Evolutionary conservation across 257 asterid species (phyloP), one percentile per base, ranked within the genome.

Genomic region (Scutellaria baicalensis): DNA sequence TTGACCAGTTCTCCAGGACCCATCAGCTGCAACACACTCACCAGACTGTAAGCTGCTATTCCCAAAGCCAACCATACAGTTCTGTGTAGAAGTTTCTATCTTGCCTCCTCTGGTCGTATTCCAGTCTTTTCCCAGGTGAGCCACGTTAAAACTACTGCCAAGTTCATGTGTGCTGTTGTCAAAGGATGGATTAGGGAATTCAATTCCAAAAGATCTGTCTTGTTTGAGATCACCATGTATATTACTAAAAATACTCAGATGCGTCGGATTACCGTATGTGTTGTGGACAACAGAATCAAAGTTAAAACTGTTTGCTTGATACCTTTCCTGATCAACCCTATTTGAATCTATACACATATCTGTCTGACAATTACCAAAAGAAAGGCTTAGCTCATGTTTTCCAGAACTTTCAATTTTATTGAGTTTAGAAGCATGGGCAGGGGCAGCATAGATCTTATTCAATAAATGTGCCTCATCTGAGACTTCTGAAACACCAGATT

Each of bases 331-430:
- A 43, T 74, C 73, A 73, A 69, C 74, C 59, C 55, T 75, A 62
- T 74, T 76, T 49, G 84, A 70, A 70, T 81, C 77, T 36, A 75
- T 63, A 73, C 69, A 51, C 64, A 60, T 56, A 59, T 76, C 82
- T 33, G 66, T 70, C 65, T 79, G 84, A 54, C 51, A 70, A 69
- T 77, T 63, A 50, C 80, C 79, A 71, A 80, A 90, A 60, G 89
- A 78, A 76, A 88, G 93, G 70, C 85, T 86, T 14, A 86, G 85
- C 68, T 80, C 91, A 68, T 77, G 81, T 58, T 75, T 79, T 59
- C 84, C 61, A n/a, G 78, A 50, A 60, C 72, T 66, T 16, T 66
- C 84, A 51, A 66, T 18, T 51, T 72, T 80, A 71, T 57, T 74
- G 66, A 70, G 66, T 68, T 71, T 74, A 67, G 72, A 70, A 48